Evolutionary conservation across 192 early-diverging fungal genomes (phyloP), one percentile per base, ranked within the genome.

Genomic region (Coemansia sp.): DNA sequence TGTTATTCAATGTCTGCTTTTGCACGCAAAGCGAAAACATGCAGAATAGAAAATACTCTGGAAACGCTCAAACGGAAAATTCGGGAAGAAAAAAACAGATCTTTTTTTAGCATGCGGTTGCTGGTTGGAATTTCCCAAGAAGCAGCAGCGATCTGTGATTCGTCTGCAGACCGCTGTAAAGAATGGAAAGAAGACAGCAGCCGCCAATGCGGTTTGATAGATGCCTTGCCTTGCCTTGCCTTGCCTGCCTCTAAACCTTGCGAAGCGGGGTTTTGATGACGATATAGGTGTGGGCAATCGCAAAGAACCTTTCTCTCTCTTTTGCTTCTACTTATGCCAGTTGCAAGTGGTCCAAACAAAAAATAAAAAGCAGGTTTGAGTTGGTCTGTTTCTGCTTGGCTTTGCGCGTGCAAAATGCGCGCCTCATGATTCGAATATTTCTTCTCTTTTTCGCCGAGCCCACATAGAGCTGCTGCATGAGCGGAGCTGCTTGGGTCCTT

Each of bases 1-100:
- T 32, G 30, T 8, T 6, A 32, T 32, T 32, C 30, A 8, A 32
- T 32, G 8, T 32, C 30, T 32, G 30, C 30, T 51, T 51, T 51
- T 51, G n/a, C 49, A 27, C 49, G 24, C 20, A 51, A 51, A 51
- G 13, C 24, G 22, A 51, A 51, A 51, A 6, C 49, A 51, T 51
- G 24, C 20, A 25, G 24, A 51, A 8, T 22, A 27, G 6, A 16
- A 22, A 42, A 16, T 42, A 13, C 39, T 42, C 39, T 42, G 13
- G 39, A 42, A 42, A 18, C 39, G 3, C 11, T 5, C 16, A 42
- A 42, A 42, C 39, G 14, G 39, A 42, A 42, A 42, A 42, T 42
- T 42, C 39, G 39, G 39, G 39, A 42, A 42, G 39, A 42, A 42
- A 42, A 42, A 16, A 16, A 42, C 39, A 42, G 39, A 42, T 42